Evolutionary conservation across 1,284 basidiomycete species (phyloP), one percentile per base, ranked within the genome.

Genomic region (Ustilago esculenta): DNA sequence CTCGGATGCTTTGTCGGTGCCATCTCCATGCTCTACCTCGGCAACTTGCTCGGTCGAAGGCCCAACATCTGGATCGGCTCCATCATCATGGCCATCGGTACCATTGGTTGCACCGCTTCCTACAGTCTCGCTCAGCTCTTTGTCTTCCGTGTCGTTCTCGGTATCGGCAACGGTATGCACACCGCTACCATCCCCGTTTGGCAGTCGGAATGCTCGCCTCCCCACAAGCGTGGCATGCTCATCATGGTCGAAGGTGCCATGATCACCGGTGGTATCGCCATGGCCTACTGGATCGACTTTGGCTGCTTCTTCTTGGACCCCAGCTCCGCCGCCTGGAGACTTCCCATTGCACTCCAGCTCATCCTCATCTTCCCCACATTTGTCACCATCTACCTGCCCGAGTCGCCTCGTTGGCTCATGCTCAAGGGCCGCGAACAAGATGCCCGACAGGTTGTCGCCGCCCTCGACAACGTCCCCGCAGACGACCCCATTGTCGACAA

Each of bases 101-200:
- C 73, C 25, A 65, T 75, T 24, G 63, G 77, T 14, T 76, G 76
- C 61, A 51, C 58, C 14, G 61, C 74, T 27, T 64, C 73, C 23
- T 72, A 66, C 61, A 64, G 48, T 20, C 45, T 79, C 12, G 73
- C 64, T 9, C 53, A 69, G 61, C 68, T 81, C 12, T 76, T 77
- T 49, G 74, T 75, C 32, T 78, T 72, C 39, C 77, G 79, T 42
- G 69, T 81, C 39, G 60, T 81, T 24, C 64, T 73, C 21, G 79
- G 79, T 15, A 73, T 81, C 20, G 79, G 79, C 7, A 81, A 81
- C 56, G 79, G 79, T 8, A 79, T 80, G 70, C 76, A 81, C 55
- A 81, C 79, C 2, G 75, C 79, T 2, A 80, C 79, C n/a, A 81
- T 81, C 25, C 79, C 79, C 4, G 73, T 77, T 21, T 81, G 79